phyloP scores from a whole-genome alignment of 163 green algal genomes.

The Volvox carteri region DNA sequence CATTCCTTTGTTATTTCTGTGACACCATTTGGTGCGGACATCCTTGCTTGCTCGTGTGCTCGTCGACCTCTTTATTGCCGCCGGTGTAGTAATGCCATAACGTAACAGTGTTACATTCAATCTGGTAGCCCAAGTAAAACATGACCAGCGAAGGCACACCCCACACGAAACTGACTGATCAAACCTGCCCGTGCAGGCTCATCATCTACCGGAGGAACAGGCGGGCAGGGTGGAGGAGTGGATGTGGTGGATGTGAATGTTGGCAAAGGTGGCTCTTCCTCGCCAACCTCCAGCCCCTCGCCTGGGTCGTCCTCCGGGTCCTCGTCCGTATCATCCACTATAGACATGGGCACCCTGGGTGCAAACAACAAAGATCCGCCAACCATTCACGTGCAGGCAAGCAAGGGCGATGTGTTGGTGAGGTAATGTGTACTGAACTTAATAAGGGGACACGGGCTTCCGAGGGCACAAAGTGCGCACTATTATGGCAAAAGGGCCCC shows the following conservation, averaged over 20 bases:
- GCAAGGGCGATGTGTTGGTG: not conserved
- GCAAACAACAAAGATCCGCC: not conserved
- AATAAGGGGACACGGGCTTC: not conserved
- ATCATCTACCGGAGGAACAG: not conserved
- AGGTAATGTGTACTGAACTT: not conserved
- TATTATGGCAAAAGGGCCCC: not conserved
- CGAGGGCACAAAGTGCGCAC: not conserved
- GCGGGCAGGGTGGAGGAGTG: not conserved
- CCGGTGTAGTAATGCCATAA: no score
- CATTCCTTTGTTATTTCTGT: no score
- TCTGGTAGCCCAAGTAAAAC: no score
- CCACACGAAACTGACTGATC: not conserved
- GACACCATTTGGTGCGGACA: no score
- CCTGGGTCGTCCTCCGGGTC: not conserved
- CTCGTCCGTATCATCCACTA: not conserved
- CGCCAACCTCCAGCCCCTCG: not conserved
- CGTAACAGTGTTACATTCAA: no score
- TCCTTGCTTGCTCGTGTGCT: no score
- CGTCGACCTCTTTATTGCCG: no score
- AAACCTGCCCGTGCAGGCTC: not conserved
- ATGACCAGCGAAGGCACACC: no score
- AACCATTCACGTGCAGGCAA: not conserved
- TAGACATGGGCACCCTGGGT: not conserved
- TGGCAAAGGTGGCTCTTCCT: not conserved
- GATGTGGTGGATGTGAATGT: not conserved